Evolutionary conservation across 164 flowering plant species (phyloP), one percentile per base, ranked within the genome.

Genomic region (Tetracentron sinense): DNA sequence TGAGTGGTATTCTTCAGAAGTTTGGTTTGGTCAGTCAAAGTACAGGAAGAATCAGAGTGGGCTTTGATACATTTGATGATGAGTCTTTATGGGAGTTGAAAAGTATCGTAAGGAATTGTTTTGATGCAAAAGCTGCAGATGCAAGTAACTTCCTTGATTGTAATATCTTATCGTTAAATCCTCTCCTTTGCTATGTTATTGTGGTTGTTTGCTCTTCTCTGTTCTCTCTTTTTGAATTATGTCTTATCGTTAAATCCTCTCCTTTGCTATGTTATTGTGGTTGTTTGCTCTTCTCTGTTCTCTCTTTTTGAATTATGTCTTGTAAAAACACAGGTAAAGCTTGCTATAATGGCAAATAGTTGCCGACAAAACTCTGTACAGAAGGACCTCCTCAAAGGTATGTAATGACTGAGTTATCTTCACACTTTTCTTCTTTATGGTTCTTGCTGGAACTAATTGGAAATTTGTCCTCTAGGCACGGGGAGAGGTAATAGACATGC

Each of bases 321-420:
- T 60, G 51, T 47, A 10, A 21, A n/a, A 55, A 42, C 31, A 23
- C 73, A 73, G 75, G 76, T 62, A 1, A 58, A 73, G 71, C 22
- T 48, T 69, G 50, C 75, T 50, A 74, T 60, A 58, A 42, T 51
- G 4, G 51, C 68, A 20, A 50, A 60, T 58, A 67, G 19, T 25
- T 31, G 58, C 30, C 46, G 53, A 48, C 20, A 7, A 44, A 53
- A 65, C 42, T 59, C 61, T 6, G 25, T 50, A 26, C 62, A 49
- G 57, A n/a, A n/a, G n/a, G 65, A 51, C 60, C 57, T 52, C 10
- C 28, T 26, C 26, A 77, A 71, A 79, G 85, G 90, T 85, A 83
- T 63, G 75, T 56, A 53, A 62, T 72, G 67, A 64, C 64, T n/a
- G n/a, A 53, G 61, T 70, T 17, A 28, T 46, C 22, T 52, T 44